These are phyloP conservation scores for Gossypium anomalum DNA, from an alignment of 345 rosid species.

Conservation along the genomic window DNA sequence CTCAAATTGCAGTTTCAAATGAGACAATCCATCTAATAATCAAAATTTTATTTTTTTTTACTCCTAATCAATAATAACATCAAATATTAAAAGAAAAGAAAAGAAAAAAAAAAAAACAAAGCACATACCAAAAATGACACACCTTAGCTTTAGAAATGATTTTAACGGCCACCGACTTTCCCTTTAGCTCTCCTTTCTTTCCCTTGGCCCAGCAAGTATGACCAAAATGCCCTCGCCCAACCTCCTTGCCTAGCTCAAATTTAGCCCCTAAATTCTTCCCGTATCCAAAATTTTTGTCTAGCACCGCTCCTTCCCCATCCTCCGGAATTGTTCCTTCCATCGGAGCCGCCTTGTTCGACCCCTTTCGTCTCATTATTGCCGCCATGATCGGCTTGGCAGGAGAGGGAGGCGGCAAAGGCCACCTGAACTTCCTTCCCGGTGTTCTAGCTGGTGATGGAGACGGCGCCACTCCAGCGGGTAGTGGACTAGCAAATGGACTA, in stretches of 20 bases:
- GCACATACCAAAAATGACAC: conserved; percentile 20
- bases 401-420: conserved; percentile 97
- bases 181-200: conserved; percentile 79
- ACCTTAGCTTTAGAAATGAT: conserved; percentile 92
- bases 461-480: conserved; percentile 74
- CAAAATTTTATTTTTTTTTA: neutral
- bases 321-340: conserved; percentile 70
- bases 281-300: conserved; percentile 88
- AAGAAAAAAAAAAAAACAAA: neutral
- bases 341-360: conserved; percentile 37
- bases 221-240: conserved; percentile 98
- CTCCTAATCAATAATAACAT: neutral
- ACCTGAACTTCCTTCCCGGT: conserved; percentile 76
- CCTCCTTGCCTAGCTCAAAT: conserved; percentile 80
- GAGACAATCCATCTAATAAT: neutral
- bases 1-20: neutral
- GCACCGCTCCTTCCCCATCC: conserved; percentile 36
- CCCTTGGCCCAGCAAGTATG: conserved; percentile 89
- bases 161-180: conserved; percentile 80
- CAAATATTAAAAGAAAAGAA: neutral
- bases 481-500: conserved; percentile 75
- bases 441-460: conserved; percentile 87
- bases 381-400: conserved; percentile 94
- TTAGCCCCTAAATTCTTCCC: conserved; percentile 64
- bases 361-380: conserved; percentile 53